Evolutionary conservation across 1,139 yeast species (phyloP).

Genomic region (Geotrichum carabidarum): DNA sequence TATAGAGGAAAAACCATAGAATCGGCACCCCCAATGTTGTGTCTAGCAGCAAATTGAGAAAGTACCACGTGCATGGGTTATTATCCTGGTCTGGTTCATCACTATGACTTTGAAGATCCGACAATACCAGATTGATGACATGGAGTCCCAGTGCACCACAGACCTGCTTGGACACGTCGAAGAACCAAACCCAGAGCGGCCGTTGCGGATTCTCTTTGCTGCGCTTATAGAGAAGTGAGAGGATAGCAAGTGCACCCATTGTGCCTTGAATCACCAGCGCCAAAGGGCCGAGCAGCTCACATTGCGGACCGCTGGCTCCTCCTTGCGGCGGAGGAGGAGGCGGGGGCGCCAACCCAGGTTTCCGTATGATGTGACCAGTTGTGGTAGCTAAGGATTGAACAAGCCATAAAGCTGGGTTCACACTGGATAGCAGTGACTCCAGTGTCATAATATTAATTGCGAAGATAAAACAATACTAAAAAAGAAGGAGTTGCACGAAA

Average conservation of each 20-base stretch:
- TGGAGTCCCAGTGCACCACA: conserved; percentile 85
- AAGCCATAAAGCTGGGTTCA: not conserved
- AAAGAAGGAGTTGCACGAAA: not conserved
- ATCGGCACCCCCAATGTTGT: conserved; percentile 94
- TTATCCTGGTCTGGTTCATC: conserved; percentile 36
- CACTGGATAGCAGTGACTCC: not conserved
- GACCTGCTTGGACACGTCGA: conserved; percentile 85
- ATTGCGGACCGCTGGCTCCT: conserved; percentile 24
- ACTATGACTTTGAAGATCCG: conserved; percentile 21
- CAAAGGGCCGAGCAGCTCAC: conserved; percentile 44
- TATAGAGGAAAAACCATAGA: conserved; percentile 51
- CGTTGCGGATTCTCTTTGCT: conserved; percentile 76
- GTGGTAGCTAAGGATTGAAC: not conserved
- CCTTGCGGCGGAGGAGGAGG: conserved; percentile 5
- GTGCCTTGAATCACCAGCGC: conserved; percentile 40
- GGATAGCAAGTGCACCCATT: conserved; percentile 70
- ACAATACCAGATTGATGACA: conserved; percentile 61
- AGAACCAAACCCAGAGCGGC: conserved; percentile 84
- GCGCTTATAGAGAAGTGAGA: conserved; percentile 70
- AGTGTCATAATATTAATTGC: not conserved
- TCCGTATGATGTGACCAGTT: not conserved
- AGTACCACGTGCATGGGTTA: conserved; percentile 63
- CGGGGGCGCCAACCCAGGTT: conserved; percentile 3
- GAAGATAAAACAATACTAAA: not conserved
- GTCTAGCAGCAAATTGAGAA: conserved; percentile 77